These are phyloP conservation scores for Datisca glomerata DNA, from an alignment of 306 rosid species.

Conservation along the genomic window DNA sequence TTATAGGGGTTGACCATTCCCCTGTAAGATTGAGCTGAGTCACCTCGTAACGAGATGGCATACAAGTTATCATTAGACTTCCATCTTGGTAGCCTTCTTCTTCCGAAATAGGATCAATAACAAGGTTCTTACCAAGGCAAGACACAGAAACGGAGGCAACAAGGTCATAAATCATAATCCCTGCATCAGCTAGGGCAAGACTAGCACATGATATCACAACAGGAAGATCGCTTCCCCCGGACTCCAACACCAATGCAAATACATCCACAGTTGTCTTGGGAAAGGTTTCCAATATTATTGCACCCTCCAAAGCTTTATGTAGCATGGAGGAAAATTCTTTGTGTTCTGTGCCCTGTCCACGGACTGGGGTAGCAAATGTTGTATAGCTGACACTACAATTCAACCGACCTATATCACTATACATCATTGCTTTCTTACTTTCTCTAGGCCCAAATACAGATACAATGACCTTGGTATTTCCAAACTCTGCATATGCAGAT, in stretches of 20 bases:
- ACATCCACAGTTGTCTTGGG: constrained; percentile 97
- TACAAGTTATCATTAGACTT: constrained; percentile 69
- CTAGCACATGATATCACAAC: constrained; percentile 93
- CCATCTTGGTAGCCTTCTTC: constrained; percentile 97
- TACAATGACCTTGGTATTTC: constrained; percentile 88
- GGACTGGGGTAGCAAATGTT: constrained; percentile 70
- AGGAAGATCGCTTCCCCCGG: constrained; percentile 96
- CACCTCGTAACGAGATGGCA: constrained; percentile 90
- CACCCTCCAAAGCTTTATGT: constrained; percentile 92
- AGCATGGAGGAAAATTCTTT: constrained; percentile 75
- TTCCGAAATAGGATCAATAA: constrained; percentile 74
- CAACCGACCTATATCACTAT: constrained; percentile 76
- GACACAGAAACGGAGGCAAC: constrained; percentile 92
- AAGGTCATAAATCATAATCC: constrained; percentile 92
- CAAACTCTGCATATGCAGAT: constrained; percentile 95
- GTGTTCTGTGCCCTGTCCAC: constrained; percentile 80
- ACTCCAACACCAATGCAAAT: constrained; percentile 90
- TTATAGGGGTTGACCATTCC: constrained; percentile 75
- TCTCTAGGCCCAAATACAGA: constrained; percentile 99
- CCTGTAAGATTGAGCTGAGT: constrained; percentile 87
- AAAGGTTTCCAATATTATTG: constrained; percentile 69
- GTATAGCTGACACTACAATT: constrained; percentile 82
- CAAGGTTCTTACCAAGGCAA: constrained; percentile 64
- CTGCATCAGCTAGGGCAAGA: constrained; percentile 97
- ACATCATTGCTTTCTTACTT: constrained; percentile 95